phyloP scores from a whole-genome alignment of 2,329 filamentous ascomycete genomes.

The Hypoxylon sp. region DNA sequence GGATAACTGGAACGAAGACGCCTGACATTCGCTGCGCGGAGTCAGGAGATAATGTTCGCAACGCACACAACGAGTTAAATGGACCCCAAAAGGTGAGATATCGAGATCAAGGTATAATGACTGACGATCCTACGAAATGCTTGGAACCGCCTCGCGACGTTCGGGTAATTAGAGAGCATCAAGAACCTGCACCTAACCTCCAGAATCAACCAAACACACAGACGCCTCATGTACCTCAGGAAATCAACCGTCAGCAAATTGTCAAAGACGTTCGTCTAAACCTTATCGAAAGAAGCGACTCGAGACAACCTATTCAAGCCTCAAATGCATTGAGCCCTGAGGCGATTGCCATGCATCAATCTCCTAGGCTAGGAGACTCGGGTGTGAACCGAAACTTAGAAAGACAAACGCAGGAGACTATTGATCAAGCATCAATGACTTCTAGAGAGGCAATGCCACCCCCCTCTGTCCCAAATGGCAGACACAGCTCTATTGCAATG shows the following conservation, averaged over 20 bases:
- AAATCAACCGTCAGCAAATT: conserved; percentile 29
- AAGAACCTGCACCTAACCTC: not conserved
- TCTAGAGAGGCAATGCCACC: conserved; percentile 54
- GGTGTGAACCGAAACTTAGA: not conserved
- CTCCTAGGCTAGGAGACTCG: not conserved
- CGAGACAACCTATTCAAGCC: conserved; percentile 9
- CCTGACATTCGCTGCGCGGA: not conserved
- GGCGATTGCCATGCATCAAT: not conserved
- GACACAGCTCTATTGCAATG: not conserved
- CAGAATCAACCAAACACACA: not conserved
- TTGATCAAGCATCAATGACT: conserved; percentile 41
- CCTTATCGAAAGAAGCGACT: conserved; percentile 1
- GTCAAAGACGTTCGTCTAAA: conserved; percentile 17
- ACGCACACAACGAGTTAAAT: not conserved
- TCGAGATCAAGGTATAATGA: conserved; percentile 45
- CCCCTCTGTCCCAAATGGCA: conserved; percentile 48
- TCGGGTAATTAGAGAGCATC: conserved; percentile 8
- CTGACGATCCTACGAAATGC: conserved; percentile 21
- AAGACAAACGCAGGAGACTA: conserved; percentile 2
- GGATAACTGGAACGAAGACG: not conserved
- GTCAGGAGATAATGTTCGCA: not conserved
- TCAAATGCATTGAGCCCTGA: not conserved
- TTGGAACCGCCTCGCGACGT: not conserved
- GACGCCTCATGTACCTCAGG: not conserved
- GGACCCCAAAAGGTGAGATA: conserved; percentile 25